Evolutionary conservation across 2,329 filamentous ascomycete species (phyloP).

Genomic region (Coniochaeta hoffmannii): DNA sequence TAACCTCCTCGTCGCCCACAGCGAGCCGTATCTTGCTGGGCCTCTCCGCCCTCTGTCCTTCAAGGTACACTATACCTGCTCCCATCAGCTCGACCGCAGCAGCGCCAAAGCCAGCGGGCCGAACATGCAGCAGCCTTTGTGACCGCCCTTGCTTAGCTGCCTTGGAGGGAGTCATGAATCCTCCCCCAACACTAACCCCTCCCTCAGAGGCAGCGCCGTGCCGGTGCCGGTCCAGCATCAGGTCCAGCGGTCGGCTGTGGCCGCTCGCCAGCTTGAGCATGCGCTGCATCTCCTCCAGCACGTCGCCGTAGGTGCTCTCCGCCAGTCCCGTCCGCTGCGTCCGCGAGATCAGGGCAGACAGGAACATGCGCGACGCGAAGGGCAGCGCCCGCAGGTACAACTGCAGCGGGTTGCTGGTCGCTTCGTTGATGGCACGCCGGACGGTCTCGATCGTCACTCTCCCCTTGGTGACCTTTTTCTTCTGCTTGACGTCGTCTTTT

Average conservation of each 20-base stretch:
- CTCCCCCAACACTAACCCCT: neutral
- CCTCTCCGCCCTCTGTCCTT: conserved; percentile 72
- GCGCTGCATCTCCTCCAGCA: conserved; percentile 76
- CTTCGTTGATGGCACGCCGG: conserved; percentile 90
- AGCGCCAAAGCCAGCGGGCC: conserved; percentile 28
- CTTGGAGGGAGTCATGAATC: neutral
- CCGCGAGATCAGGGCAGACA: conserved; percentile 73
- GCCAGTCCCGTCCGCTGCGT: conserved; percentile 76
- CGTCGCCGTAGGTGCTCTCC: conserved; percentile 83
- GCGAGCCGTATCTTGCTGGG: conserved; percentile 81
- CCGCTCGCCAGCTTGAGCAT: conserved; percentile 53
- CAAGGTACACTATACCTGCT: conserved; percentile 79
- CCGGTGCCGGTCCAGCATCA: conserved; percentile 33
- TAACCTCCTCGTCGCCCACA: conserved; percentile 85
- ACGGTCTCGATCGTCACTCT: conserved; percentile 89
- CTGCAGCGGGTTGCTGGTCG: conserved; percentile 85
- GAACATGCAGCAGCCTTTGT: conserved; percentile 13
- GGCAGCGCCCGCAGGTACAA: conserved; percentile 80
- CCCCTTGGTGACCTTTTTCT: conserved; percentile 32
- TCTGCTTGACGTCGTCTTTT: conserved; percentile 18
- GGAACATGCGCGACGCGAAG: conserved; percentile 73
- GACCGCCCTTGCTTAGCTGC: conserved; percentile 7
- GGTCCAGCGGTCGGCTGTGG: conserved; percentile 48
- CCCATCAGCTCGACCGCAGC: conserved; percentile 80
- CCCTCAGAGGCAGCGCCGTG: neutral